A percentile compares a stretch with the other conserved stretches of the same genome.
These are phyloP conservation scores for Leptographium radiaticola DNA, from an alignment of 2,329 filamentous ascomycete species.

Conservation along the genomic window DNA sequence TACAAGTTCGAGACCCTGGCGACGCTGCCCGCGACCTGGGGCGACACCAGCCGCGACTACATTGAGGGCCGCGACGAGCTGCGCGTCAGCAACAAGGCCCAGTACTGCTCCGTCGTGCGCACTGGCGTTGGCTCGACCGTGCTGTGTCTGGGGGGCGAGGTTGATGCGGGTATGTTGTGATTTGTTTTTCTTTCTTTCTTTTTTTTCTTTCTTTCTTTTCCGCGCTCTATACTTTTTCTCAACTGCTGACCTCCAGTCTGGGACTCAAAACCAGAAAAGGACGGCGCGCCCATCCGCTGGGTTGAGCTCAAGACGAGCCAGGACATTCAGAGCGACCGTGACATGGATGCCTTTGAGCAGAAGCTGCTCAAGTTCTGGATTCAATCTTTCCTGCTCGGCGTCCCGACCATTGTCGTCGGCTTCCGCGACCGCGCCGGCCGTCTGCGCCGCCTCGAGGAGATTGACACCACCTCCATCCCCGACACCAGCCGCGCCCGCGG, in stretches of 20 bases:
- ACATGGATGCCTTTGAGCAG: constrained; percentile 66
- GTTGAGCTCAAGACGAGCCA: constrained; percentile 89
- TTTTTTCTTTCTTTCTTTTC: neutral
- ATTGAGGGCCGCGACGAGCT: constrained; percentile 65
- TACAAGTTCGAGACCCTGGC: constrained; percentile 94
- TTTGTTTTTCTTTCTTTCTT: neutral
- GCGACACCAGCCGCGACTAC: constrained; percentile 54
- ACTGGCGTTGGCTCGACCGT: constrained; percentile 69
- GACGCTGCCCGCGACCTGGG: constrained; percentile 64
- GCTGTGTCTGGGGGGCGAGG: constrained; percentile 80
- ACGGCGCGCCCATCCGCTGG: constrained; percentile 67
- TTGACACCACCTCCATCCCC: constrained; percentile 70
- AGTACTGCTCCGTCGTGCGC: constrained; percentile 89
- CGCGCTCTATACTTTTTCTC: neutral
- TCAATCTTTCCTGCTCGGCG: constrained; percentile 86
- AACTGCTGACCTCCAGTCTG: constrained; percentile 42
- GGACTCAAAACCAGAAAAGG: constrained; percentile 61
- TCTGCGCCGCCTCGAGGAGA: constrained; percentile 59
- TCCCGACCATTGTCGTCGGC: constrained; percentile 83
- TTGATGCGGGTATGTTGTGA: constrained; percentile 59
- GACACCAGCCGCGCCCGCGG: constrained; percentile 55
- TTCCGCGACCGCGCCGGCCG: constrained; percentile 65
- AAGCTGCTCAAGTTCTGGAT: constrained; percentile 96
- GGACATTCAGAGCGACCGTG: constrained; percentile 52
- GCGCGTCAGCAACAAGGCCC: constrained; percentile 74